These are phyloP conservation scores for Durio zibethinus DNA, from an alignment of 345 rosid species.

Conservation along the genomic window DNA sequence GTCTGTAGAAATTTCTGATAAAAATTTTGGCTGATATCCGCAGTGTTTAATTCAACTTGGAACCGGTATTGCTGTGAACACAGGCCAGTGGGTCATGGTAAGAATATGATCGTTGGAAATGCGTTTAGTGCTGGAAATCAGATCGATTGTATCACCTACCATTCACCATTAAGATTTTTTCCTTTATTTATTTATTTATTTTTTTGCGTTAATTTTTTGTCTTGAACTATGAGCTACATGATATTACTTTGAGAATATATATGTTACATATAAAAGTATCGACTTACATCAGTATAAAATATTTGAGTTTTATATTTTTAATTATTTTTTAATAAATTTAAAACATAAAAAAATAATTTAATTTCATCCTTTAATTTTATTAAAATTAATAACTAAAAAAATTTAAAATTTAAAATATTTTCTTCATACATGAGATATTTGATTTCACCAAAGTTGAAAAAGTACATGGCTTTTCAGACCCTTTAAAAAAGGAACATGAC, in stretches of 20 bases:
- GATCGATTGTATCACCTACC: neutral
- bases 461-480: neutral
- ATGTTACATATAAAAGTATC: too few species aligned
- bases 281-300: too few species aligned
- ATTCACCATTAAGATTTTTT: neutral
- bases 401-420: too few species aligned
- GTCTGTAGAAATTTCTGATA: neutral
- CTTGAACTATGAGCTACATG: neutral
- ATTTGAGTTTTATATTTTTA: too few species aligned
- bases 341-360: too few species aligned
- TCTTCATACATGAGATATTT: too few species aligned
- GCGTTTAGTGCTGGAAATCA: constrained; percentile 4
- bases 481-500: neutral
- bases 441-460: neutral
- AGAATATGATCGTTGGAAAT: neutral
- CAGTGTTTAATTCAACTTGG: neutral
- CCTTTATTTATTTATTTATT: neutral
- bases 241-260: too few species aligned
- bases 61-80: neutral
- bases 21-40: neutral
- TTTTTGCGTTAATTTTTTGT: neutral
- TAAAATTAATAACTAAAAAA: too few species aligned
- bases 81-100: constrained; percentile 4
- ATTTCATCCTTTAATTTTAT: too few species aligned
- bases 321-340: too few species aligned